Base-by-base conservation (phyloP, 345 rosid genomes). In the Luvunga scandens region DNA sequence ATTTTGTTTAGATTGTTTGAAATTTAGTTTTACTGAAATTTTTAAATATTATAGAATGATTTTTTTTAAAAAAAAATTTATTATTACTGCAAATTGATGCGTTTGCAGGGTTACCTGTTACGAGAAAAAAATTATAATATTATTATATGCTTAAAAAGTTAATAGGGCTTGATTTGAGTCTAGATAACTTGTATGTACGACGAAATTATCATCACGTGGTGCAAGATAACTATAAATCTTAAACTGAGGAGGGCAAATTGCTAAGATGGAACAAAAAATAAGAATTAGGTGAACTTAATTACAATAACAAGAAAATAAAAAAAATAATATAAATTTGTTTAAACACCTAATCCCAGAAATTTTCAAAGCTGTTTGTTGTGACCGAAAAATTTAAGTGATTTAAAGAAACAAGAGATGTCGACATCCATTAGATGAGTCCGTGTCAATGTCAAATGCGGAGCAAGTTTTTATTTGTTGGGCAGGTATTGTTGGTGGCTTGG, bases 401-500 rank as follows among this genome's bases (percentile, higher is more conserved):
- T 57, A 61, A 39, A 45, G 60, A 63, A 63, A 9, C 24, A 48
- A 65, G 9, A 3, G 19, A 31, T 21, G 24, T 30, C 0, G 42
- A 53, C 57, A 2, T 53, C 7, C 57, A 16, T 14, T 1, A 7
- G 68, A 31, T 1, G 24, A 3, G 39, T 16, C n/a, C 12, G 24
- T 0, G 39, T 30, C n/a, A 3, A 33, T 22, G 70, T 75, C 61
- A 28, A 65, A 21, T 1, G 50, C 9, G 53, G 0, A 5, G 50
- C 7, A 21, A 36, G 9, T 10, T 53, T 57, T 72, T 72, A 48
- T 56, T 56, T 57, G 75, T n/a, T 72, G 76, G 50, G 57, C 68
- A 25, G 77, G 25, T 73, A 9, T 9, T 53, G 69, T 6, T 65
- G 42, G n/a, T n/a, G n/a, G n/a, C n/a, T n/a, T n/a, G n/a, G 67